Conservation (phyloP, 495 filamentous ascomycete genomes). For the Cenococcum geophilum region DNA sequence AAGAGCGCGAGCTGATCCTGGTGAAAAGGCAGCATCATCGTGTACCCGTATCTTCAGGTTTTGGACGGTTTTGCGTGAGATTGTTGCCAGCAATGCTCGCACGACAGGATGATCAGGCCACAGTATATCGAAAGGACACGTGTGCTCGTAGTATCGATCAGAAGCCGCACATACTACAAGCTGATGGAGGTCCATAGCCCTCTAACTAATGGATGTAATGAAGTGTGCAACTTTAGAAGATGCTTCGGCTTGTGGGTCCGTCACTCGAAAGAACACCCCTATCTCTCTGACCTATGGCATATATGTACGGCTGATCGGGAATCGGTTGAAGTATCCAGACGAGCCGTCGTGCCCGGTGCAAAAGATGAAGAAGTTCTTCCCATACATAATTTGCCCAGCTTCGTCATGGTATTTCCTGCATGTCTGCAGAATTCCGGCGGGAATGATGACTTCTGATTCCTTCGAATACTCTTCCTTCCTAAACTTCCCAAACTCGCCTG, state of each 20-base stretch:
- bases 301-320: conserved; percentile 10
- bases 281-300: conserved; percentile 14
- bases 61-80: conserved; percentile 1
- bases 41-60: conserved; percentile 16
- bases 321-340: conserved; percentile 12
- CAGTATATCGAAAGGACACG: conserved; percentile 14
- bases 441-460: not conserved
- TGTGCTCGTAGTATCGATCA: conserved; percentile 15
- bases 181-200: conserved; percentile 10
- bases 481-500: conserved; percentile 8
- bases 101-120: conserved; percentile 12
- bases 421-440: conserved; percentile 17
- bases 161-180: conserved; percentile 14
- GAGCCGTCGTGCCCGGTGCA: conserved; percentile 14
- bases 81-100: not conserved
- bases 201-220: conserved; percentile 2
- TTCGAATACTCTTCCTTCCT: conserved; percentile 10
- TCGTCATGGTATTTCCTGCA: conserved; percentile 23
- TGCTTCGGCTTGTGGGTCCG: conserved; percentile 2
- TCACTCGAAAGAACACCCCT: conserved; percentile 18
- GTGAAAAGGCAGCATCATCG: conserved; percentile 12
- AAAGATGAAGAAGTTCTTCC: conserved; percentile 13
- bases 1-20: not conserved
- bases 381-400: conserved; percentile 15
- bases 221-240: conserved; percentile 12